phyloP scores from a whole-genome alignment of 805 yeast species.

The Wickerhamiella sorbophila region DNA sequence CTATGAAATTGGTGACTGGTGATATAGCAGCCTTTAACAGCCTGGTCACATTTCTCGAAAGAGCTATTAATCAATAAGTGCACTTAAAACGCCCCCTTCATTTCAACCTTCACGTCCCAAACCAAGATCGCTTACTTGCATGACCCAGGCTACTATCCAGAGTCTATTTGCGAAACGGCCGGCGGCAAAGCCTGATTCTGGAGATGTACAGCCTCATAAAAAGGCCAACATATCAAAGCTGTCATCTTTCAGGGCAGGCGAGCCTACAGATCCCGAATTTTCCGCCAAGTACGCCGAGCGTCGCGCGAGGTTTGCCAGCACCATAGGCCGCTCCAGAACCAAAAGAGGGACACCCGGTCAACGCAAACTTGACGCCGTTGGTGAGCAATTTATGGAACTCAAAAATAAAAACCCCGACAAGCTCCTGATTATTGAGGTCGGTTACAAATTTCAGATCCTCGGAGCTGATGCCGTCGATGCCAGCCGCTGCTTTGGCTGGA shows the following conservation, averaged over 20 bases:
- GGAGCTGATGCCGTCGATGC: constrained; percentile 73
- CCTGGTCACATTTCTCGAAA: not conserved
- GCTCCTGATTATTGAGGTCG: constrained; percentile 70
- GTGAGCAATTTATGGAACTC: constrained; percentile 57
- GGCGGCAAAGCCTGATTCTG: not conserved
- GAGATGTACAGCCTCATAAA: not conserved
- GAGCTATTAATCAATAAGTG: too few relatives aligned
- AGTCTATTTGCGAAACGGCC: not conserved
- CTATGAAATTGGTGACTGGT: not conserved
- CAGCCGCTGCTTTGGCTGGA: constrained; percentile 38
- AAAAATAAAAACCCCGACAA: constrained; percentile 51
- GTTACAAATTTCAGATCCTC: constrained; percentile 78
- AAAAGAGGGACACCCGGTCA: not conserved
- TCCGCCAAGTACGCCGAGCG: not conserved
- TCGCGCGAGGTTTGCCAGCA: not conserved
- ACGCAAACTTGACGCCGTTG: constrained; percentile 22
- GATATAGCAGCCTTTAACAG: not conserved
- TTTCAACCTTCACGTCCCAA: too few relatives aligned
- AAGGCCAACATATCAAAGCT: not conserved
- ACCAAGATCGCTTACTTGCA: not conserved
- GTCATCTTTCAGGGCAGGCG: not conserved
- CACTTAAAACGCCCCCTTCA: too few relatives aligned
- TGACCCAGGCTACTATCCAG: not conserved
- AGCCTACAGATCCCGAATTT: not conserved
- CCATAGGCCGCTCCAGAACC: not conserved